Conservation (phyloP, 2,329 filamentous ascomycete species). For the Pseudogymnoascus sp. region DNA sequence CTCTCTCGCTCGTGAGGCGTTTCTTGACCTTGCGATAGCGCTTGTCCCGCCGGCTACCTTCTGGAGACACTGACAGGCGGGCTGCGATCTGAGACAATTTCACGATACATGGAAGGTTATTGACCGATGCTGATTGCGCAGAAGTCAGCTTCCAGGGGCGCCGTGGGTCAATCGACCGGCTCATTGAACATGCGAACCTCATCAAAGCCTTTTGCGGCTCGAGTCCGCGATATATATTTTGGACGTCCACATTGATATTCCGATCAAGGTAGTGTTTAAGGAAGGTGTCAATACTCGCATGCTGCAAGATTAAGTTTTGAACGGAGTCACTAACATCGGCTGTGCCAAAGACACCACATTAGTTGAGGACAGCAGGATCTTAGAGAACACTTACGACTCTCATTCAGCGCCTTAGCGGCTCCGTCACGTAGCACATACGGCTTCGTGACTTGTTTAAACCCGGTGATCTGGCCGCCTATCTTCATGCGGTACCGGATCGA, state of each 20-base stretch:
- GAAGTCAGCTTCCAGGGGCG: conserved; percentile 9
- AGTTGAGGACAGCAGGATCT: neutral
- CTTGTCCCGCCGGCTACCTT: neutral
- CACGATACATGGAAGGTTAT: conserved; percentile 7
- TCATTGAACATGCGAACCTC: conserved; percentile 10
- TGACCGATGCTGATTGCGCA: conserved; percentile 10
- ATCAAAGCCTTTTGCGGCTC: conserved; percentile 11
- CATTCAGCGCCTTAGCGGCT: conserved; percentile 32
- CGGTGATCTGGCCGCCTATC: conserved; percentile 28
- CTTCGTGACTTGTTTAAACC: conserved; percentile 28
- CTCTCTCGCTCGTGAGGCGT: conserved; percentile 9
- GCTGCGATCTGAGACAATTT: neutral
- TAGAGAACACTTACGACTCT: conserved; percentile 28
- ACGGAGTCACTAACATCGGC: conserved; percentile 8
- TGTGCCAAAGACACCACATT: neutral
- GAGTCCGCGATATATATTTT: neutral
- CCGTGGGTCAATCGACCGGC: conserved; percentile 8
- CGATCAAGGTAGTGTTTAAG: conserved; percentile 7
- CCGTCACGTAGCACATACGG: conserved; percentile 31
- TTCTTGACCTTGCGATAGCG: neutral
- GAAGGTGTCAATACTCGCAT: conserved; percentile 10
- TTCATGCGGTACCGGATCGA: conserved; percentile 26
- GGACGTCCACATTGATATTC: neutral
- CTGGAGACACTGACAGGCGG: neutral
- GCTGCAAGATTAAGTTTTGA: conserved; percentile 10